Conservation (phyloP, 108 stramenopile genomes). For the Skeletonema menzelii region DNA sequence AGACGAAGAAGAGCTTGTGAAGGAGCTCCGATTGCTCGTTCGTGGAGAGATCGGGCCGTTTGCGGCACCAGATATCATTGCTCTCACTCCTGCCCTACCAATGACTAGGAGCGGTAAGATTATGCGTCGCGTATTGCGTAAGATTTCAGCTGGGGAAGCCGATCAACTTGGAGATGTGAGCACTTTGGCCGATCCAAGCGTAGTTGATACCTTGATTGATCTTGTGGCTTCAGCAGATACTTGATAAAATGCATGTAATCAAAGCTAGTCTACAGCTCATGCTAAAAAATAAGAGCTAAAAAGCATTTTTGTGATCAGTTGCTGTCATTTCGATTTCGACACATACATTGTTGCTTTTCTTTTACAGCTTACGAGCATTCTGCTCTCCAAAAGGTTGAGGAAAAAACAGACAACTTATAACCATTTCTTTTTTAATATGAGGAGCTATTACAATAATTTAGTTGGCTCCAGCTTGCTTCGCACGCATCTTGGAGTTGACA, state of each 20-base stretch:
- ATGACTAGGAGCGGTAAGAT: slow-evolving; percentile 91
- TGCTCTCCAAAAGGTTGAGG: not conserved
- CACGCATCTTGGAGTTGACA: slow-evolving; percentile 86
- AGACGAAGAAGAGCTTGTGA: slow-evolving; percentile 60
- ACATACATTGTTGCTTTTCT: too few relatives aligned
- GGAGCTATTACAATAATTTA: slow-evolving; percentile 1
- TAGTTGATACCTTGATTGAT: slow-evolving; percentile 75
- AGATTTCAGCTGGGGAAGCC: slow-evolving; percentile 79
- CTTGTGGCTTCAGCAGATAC: slow-evolving; percentile 11
- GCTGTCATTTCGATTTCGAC: too few relatives aligned
- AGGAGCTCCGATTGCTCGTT: slow-evolving; percentile 74
- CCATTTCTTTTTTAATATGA: not conserved
- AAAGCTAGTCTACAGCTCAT: slow-evolving; percentile 16
- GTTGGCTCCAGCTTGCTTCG: slow-evolving; percentile 75
- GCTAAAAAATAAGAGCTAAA: not conserved
- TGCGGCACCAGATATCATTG: slow-evolving; percentile 83
- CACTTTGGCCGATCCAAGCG: slow-evolving; percentile 84
- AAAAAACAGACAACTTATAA: not conserved
- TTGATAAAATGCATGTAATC: not conserved
- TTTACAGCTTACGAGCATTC: too few relatives aligned
- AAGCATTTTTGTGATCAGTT: not conserved
- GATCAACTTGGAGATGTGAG: slow-evolving; percentile 82
- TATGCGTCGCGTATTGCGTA: slow-evolving; percentile 91
- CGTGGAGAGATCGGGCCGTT: slow-evolving; percentile 83
- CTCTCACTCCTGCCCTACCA: slow-evolving; percentile 71